These are phyloP conservation scores for Polytrichum commune DNA, from an alignment of 225 moss, liverwort and hornwort species.

Conservation along the genomic window DNA sequence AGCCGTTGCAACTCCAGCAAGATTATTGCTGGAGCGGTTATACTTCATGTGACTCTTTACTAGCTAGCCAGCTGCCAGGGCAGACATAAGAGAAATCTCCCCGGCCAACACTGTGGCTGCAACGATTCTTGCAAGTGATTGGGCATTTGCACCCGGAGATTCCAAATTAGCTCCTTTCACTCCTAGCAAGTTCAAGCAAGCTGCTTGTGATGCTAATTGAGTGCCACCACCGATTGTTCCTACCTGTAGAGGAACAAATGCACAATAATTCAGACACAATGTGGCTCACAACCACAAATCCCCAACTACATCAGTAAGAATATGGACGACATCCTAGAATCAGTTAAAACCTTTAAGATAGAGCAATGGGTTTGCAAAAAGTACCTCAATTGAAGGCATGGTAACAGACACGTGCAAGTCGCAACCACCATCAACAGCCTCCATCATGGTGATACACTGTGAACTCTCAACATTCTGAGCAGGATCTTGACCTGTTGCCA, in stretches of 20 bases:
- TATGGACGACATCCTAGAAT: too few species aligned
- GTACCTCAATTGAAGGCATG: constrained; percentile 71
- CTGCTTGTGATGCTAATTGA: constrained; percentile 59
- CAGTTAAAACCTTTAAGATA: too few species aligned
- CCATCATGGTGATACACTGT: constrained; percentile 74
- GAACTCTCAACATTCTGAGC: constrained; percentile 71
- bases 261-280: neutral
- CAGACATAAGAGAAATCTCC: constrained; percentile 67
- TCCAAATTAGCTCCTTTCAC: constrained; percentile 61
- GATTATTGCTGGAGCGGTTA: constrained; percentile 56
- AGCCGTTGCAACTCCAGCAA: constrained; percentile 34
- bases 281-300: too few species aligned
- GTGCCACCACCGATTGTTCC: constrained; percentile 72
- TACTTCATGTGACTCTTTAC: constrained; percentile 65
- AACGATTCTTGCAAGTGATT: constrained; percentile 53
- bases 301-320: too few species aligned
- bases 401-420: constrained; percentile 70
- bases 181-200: constrained; percentile 62
- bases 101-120: constrained; percentile 59
- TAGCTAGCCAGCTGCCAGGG: constrained; percentile 61
- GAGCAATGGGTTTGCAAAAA: neutral
- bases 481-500: constrained; percentile 69
- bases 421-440: constrained; percentile 57
- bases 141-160: constrained; percentile 61
- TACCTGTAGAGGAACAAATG: constrained; percentile 24